A percentile compares a stretch with the other conserved stretches of the same genome.
Conservation (phyloP, 305 asterid species). For the Rubia tinctorum region DNA sequence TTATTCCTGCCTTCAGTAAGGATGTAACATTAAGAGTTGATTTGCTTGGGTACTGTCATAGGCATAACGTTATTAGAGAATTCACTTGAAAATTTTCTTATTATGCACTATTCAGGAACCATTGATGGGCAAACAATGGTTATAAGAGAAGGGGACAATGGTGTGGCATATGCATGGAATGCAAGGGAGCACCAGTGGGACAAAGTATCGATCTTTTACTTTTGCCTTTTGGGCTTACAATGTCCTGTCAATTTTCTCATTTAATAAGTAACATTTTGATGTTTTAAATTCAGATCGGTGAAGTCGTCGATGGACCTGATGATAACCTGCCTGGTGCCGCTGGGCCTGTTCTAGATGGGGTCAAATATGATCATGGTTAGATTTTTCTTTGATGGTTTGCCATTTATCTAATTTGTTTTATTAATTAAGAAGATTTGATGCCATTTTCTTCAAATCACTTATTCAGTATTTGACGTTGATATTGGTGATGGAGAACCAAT, state of each 20-base stretch:
- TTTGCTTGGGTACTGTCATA: background rate
- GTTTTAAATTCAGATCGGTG: conserved; percentile 69
- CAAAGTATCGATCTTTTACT: conserved; percentile 45
- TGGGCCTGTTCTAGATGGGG: conserved; percentile 56
- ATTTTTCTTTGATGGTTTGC: conserved; percentile 21
- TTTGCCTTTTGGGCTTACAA: background rate
- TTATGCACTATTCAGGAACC: conserved; percentile 60
- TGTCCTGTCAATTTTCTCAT: background rate
- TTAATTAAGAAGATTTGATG: conserved; percentile 5
- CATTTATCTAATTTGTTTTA: conserved; percentile 20
- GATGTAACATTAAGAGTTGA: background rate
- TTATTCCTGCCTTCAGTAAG: background rate
- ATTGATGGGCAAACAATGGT: conserved; percentile 94
- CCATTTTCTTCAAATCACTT: conserved; percentile 22
- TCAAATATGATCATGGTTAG: conserved; percentile 81
- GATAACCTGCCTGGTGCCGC: conserved; percentile 49
- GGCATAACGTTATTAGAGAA: conserved; percentile 4
- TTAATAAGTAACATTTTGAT: background rate
- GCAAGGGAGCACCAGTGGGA: conserved; percentile 85
- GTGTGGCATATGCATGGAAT: conserved; percentile 97
- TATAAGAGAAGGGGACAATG: conserved; percentile 95
- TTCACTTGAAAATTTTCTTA: conserved; percentile 12
- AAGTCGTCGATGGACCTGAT: conserved; percentile 96
- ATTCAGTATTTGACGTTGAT: conserved; percentile 93
- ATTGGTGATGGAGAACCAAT: conserved; percentile 97